phyloP scores from a whole-genome alignment of 306 rosid species.

The Rosa lucieae region DNA sequence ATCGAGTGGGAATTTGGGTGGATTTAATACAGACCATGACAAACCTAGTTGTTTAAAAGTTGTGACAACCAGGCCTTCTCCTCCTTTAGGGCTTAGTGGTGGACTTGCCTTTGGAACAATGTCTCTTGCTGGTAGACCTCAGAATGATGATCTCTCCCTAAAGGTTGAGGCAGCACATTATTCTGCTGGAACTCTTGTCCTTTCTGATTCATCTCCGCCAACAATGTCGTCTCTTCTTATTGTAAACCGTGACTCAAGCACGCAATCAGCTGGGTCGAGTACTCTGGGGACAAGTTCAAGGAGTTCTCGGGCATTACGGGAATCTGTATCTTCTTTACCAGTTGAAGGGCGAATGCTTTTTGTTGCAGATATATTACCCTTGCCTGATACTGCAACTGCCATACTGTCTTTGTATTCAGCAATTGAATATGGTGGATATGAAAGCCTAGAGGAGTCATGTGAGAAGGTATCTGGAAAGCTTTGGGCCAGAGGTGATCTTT shows the following conservation, averaged over 20 bases:
- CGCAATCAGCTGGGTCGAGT: slow-evolving; percentile 62
- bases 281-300: slow-evolving; percentile 56
- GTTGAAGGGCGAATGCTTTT: slow-evolving; percentile 96
- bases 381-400: slow-evolving; percentile 69
- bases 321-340: slow-evolving; percentile 80
- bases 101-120: slow-evolving; percentile 86
- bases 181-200: slow-evolving; percentile 90
- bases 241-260: slow-evolving; percentile 73
- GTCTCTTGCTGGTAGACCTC: slow-evolving; percentile 82
- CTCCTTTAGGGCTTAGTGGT: slow-evolving; percentile 86
- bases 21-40: slow-evolving; percentile 63
- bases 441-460: slow-evolving; percentile 57
- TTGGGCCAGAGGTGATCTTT: slow-evolving; percentile 96
- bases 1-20: slow-evolving; percentile 76
- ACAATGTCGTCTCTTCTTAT: slow-evolving; percentile 81
- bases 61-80: slow-evolving; percentile 95
- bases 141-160: slow-evolving; percentile 81
- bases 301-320: slow-evolving; percentile 87
- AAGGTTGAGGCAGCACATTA: slow-evolving; percentile 89
- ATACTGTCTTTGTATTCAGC: slow-evolving; percentile 86
- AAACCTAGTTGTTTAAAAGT: slow-evolving; percentile 87
- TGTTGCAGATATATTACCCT: slow-evolving; percentile 89
- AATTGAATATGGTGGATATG: slow-evolving; percentile 80
- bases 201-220: slow-evolving; percentile 95
- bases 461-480: slow-evolving; percentile 80